Percentiles rank a stretch among this genome's conserved stretches.
phyloP scores from a whole-genome alignment of 148 eudicot genomes.

The Amaranthus hypochondriacus region DNA sequence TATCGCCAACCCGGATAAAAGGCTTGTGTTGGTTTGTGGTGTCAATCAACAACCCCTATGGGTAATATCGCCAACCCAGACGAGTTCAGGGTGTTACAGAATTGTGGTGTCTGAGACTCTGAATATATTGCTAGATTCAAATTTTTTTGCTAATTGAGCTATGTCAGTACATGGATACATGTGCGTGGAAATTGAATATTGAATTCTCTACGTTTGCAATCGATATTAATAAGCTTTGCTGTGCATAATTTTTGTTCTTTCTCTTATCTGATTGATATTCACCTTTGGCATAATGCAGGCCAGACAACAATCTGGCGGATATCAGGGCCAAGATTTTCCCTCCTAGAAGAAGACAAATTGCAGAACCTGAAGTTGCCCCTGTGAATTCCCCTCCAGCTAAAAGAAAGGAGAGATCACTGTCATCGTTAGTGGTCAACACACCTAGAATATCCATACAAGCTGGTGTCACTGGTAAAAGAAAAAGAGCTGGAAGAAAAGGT shows the following conservation, averaged over 20 bases:
- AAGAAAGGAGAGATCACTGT: slow-evolving; percentile 94
- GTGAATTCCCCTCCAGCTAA: slow-evolving; percentile 56
- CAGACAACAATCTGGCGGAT: slow-evolving; percentile 92
- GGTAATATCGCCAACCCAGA: too few species aligned
- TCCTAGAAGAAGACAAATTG: slow-evolving; percentile 53
- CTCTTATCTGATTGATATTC: background rate
- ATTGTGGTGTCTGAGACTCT: background rate
- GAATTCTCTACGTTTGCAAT: background rate
- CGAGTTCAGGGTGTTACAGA: background rate
- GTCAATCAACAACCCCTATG: too few species aligned
- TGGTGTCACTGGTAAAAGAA: slow-evolving; percentile 75
- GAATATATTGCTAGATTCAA: background rate
- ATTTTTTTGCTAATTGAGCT: background rate
- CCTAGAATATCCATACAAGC: slow-evolving; percentile 70
- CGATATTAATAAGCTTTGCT: background rate
- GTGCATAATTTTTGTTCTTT: background rate
- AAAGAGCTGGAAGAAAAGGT: slow-evolving; percentile 63
- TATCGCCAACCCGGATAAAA: too few species aligned
- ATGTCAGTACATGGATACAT: background rate
- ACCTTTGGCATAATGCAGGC: slow-evolving; percentile 44
- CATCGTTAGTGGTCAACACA: slow-evolving; percentile 76
- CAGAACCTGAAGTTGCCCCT: slow-evolving; percentile 57
- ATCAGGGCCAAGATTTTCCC: slow-evolving; percentile 84
- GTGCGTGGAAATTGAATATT: background rate
- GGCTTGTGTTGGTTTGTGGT: too few species aligned